A percentile compares a stretch with the other conserved stretches of the same genome.
These are phyloP conservation scores for Emericellopsis atlantica DNA, from an alignment of 2,329 filamentous ascomycete genomes.

Conservation along the genomic window DNA sequence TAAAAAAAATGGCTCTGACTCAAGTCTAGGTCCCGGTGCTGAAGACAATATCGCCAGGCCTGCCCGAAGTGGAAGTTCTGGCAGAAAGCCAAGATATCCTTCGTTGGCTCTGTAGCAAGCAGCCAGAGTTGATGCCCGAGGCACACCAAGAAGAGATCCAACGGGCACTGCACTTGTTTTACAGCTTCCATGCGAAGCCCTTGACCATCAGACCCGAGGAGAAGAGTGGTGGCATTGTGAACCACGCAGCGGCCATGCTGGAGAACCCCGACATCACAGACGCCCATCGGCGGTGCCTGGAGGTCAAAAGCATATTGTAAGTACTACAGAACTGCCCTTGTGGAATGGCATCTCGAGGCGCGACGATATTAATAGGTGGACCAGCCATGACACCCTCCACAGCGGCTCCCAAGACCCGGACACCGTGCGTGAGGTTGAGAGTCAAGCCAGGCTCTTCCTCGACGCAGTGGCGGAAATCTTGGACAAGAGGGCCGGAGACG, in stretches of 20 bases:
- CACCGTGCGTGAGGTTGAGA: constrained; percentile 10
- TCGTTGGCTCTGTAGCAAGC: constrained; percentile 13
- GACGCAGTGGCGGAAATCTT: constrained; percentile 7
- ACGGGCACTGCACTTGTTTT: constrained; percentile 12
- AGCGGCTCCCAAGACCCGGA: constrained; percentile 10
- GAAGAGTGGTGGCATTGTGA: constrained; percentile 12
- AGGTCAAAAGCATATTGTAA: constrained; percentile 17
- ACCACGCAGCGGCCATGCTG: constrained; percentile 14
- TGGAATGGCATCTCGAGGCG: background rate
- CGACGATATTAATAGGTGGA: background rate
- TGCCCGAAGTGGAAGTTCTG: constrained; percentile 1
- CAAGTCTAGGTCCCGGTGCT: background rate
- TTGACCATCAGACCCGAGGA: constrained; percentile 11
- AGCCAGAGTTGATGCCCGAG: constrained; percentile 13
- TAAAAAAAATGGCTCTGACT: background rate
- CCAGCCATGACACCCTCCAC: constrained; percentile 13
- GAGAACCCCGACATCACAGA: constrained; percentile 12
- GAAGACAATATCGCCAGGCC: background rate
- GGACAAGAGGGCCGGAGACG: constrained; percentile 3
- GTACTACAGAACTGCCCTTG: constrained; percentile 5
- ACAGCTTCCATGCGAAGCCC: constrained; percentile 12
- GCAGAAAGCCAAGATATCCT: constrained; percentile 14
- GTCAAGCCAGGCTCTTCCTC: constrained; percentile 10
- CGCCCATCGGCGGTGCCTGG: constrained; percentile 13
- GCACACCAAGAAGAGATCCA: constrained; percentile 10